These are phyloP conservation scores for Phytophthora parvispora DNA, from an alignment of 352 stramenopile genomes.

Conservation along the genomic window DNA sequence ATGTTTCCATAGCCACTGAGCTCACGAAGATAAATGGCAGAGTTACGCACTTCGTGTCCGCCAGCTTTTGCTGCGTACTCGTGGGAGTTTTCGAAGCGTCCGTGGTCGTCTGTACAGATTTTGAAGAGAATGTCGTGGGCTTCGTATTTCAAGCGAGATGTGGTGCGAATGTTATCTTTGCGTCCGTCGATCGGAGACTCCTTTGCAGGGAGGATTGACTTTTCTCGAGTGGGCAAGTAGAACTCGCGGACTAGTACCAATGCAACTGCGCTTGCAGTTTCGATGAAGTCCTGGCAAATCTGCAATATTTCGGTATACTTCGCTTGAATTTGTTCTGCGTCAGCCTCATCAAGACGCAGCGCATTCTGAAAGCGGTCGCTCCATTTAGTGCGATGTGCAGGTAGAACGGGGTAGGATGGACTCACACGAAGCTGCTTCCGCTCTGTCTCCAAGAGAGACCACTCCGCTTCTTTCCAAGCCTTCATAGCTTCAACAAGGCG, in stretches of 20 bases:
- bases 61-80: conserved; percentile 90
- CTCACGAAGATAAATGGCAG: conserved; percentile 75
- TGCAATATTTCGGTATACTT: conserved; percentile 91
- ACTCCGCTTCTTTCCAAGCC: conserved; percentile 80
- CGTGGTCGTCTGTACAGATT: conserved; percentile 92
- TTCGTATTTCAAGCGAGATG: conserved; percentile 80
- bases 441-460: conserved; percentile 65
- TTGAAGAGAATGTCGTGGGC: conserved; percentile 92
- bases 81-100: conserved; percentile 91
- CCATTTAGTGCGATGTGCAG: conserved; percentile 65
- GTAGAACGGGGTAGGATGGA: conserved; percentile 54
- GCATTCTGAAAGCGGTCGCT: conserved; percentile 72
- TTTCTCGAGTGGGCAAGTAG: conserved; percentile 75
- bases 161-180: conserved; percentile 67
- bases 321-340: conserved; percentile 53
- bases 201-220: conserved; percentile 77
- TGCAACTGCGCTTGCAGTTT: conserved; percentile 73
- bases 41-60: conserved; percentile 86
- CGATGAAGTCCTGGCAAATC: conserved; percentile 92
- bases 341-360: conserved; percentile 46
- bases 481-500: conserved; percentile 74
- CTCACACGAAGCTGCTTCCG: conserved; percentile 57
- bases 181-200: conserved; percentile 76
- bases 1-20: conserved; percentile 50
- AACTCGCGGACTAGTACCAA: conserved; percentile 87